Evolutionary conservation across 2,329 filamentous ascomycete species (phyloP), one percentile per base, ranked within the genome.

Genomic region (Cadophora sp.): DNA sequence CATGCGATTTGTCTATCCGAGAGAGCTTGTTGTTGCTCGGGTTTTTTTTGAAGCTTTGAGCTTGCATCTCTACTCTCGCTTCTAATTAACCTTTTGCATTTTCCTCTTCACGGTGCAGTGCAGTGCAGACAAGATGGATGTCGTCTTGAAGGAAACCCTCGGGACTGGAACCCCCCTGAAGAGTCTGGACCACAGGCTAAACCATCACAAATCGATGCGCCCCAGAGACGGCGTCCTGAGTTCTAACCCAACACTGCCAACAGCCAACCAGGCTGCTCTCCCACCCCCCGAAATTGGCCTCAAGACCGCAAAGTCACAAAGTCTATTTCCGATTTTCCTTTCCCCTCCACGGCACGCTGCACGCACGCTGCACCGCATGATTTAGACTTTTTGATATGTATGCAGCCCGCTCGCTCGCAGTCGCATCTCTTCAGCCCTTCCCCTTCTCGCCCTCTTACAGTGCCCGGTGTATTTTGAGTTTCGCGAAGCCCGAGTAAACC

Each of bases 181-280:
- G 36, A 58, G 53, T 24, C 53, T 22, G 20, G 53, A 58, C 53
- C 53, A 22, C n/a, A 48, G 9, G 45, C 45, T 48, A 48, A 48
- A n/a, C n/a, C 45, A 48, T n/a, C n/a, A 8, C n/a, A 48, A 1
- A 48, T n/a, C 53, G 20, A 58, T 24, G 33, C 53, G 24, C 9
- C 33, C 33, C 36, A 18, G 51, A 56, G 51, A n/a, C 30, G 14
- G 51, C 30, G 33, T 39, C 51, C 51, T 30, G 14, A 36, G n/a
- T n/a, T n/a, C n/a, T n/a, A n/a, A n/a, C n/a, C 27, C 50, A 16
- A 33, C 30, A 4, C 4, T 5, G 30, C 30, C 4, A 33, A n/a
- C 30, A 58, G 30, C 33, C 53, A 58, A 58, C 20, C 20, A 58
- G 36, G n/a, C 11, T 9, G 13, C 30, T 20, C 39, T 30, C 18